A percentile compares a stretch with the other conserved stretches of the same genome.
Evolutionary conservation across 1,139 yeast species (phyloP).

Genomic region (Suhomyces choctaworum): DNA sequence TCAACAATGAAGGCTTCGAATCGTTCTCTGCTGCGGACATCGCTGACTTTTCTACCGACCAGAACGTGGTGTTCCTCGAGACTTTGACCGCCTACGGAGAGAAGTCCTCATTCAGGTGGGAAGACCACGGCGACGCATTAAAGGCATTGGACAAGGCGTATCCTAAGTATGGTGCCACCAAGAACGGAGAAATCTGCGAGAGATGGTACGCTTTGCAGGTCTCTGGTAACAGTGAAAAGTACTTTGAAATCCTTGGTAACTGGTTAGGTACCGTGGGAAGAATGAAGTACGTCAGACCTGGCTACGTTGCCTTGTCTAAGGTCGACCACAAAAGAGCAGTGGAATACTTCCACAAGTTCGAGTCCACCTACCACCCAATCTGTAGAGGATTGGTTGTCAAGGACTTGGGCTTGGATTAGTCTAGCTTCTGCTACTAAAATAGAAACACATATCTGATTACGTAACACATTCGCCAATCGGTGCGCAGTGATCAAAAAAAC

Average conservation of each 20-base stretch:
- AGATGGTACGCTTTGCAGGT: conserved; percentile 72
- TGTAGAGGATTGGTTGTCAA: conserved; percentile 77
- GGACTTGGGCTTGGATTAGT: conserved; percentile 49
- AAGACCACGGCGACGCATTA: conserved; percentile 38
- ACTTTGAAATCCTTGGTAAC: conserved; percentile 58
- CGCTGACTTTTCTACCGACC: conserved; percentile 64
- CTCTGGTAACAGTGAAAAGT: conserved; percentile 44
- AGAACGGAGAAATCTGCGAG: conserved; percentile 79
- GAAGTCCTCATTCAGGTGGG: conserved; percentile 36
- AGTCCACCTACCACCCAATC: conserved; percentile 76
- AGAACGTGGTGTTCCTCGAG: conserved; percentile 77
- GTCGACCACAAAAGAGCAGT: conserved; percentile 70
- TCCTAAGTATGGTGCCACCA: conserved; percentile 45
- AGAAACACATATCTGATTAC: conserved; percentile 1
- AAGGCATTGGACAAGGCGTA: conserved; percentile 47
- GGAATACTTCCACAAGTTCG: conserved; percentile 58
- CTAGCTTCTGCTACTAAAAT: neutral
- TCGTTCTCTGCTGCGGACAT: conserved; percentile 45
- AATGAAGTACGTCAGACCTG: conserved; percentile 93
- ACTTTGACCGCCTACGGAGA: conserved; percentile 47
- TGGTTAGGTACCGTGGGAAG: conserved; percentile 94
- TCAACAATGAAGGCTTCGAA: conserved; percentile 14
- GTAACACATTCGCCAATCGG: conserved; percentile 1
- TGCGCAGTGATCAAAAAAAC: conserved; percentile 3
- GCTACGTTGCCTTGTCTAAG: conserved; percentile 61